Percentiles rank a stretch among this genome's conserved stretches.
These are phyloP conservation scores for Dactylellina cionopaga DNA, from an alignment of 2,329 filamentous ascomycete species.

Conservation along the genomic window DNA sequence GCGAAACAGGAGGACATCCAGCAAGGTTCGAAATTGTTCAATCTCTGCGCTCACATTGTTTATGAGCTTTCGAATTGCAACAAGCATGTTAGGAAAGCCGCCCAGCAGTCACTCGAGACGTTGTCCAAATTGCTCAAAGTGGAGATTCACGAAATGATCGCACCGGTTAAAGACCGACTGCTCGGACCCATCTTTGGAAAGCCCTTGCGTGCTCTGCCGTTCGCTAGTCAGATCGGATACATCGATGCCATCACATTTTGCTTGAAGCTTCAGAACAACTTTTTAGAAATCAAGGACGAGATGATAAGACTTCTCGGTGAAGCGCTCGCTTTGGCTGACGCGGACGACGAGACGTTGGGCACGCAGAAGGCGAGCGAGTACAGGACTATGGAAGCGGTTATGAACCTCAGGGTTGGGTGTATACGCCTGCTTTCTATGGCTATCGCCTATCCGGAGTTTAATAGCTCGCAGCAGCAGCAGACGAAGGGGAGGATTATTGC, in stretches of 20 bases:
- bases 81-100: constrained; percentile 87
- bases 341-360: constrained; percentile 89
- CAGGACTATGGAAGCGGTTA: constrained; percentile 92
- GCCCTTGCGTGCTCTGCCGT: constrained; percentile 88
- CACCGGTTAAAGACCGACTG: constrained; percentile 87
- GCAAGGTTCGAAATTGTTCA: constrained; percentile 73
- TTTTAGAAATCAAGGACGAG: constrained; percentile 90
- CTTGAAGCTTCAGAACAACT: constrained; percentile 85
- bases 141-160: constrained; percentile 86
- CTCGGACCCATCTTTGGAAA: constrained; percentile 95
- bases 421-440: constrained; percentile 92
- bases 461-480: constrained; percentile 62
- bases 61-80: constrained; percentile 95
- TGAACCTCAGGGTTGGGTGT: constrained; percentile 89
- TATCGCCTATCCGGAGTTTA: constrained; percentile 91
- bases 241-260: constrained; percentile 98
- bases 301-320: constrained; percentile 91
- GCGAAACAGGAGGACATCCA: constrained; percentile 81
- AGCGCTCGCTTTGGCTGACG: constrained; percentile 90
- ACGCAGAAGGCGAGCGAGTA: constrained; percentile 88
- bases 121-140: constrained; percentile 80
- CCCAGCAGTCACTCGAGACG: constrained; percentile 80
- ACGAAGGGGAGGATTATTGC: constrained; percentile 80
- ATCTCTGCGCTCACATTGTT: constrained; percentile 85
- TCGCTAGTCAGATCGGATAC: constrained; percentile 94